Evolutionary conservation across 495 filamentous ascomycete genomes (phyloP), one percentile per base, ranked within the genome.

Genomic region (Cetradonia linearis): DNA sequence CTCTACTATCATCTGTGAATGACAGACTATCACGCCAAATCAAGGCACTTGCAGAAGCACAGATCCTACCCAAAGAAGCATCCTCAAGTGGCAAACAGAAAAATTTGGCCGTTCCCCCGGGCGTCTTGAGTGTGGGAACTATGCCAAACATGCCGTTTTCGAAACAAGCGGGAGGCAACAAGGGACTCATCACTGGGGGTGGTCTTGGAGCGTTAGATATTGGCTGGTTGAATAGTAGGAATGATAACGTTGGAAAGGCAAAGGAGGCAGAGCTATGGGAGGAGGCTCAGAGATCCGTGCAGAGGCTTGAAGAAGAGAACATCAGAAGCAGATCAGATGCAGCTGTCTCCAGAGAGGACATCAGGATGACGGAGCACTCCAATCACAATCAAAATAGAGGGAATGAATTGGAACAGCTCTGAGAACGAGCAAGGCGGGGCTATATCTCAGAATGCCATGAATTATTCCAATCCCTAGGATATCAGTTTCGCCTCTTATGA

Each of bases 221-320:
- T 16, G 89, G 89, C 55, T 86, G 84, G 82, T 73, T 96, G 67
- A 96, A 96, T 66, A 86, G 86, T 71, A 80, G 88, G 60, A 86
- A 85, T 61, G 83, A 86, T 63, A 84, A 82, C 34, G 84, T 91
- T 18, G 87, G 83, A 46, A 83, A 81, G 66, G 84, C 87, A 60
- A 89, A 87, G 77, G 88, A 93, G 69, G 78, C 79, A 14, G 88
- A 93, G 73, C 67, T 93, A 55, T 88, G 88, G 87, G 74, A 74
- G 57, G 78, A 82, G 59, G 83, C 85, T 36, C 71, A 73, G 38
- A 66, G 64, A 31, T 72, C 84, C 64, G 64, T 83, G 25, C 38
- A 33, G 1, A 40, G 48, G 46, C 57, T 59, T 38, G 44, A 59
- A 38, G 47, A 50, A 33, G 28, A 25, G 30, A 52, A 59, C 7